Conservation (phyloP, 2,329 filamentous ascomycete species). For the Lachnellula willkommii region DNA sequence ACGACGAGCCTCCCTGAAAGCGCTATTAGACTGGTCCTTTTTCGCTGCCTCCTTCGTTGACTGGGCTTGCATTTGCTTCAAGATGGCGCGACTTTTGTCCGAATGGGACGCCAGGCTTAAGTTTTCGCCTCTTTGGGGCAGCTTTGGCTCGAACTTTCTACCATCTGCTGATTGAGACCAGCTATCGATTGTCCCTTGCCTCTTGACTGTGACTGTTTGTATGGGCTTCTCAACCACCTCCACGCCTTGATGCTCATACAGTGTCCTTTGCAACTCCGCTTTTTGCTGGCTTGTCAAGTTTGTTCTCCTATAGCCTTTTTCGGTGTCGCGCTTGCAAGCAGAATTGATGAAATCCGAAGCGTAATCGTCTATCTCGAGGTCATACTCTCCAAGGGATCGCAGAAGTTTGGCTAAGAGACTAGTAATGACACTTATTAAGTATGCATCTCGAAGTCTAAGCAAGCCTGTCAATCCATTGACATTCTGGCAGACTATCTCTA, state of each 20-base stretch:
- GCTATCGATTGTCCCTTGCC: constrained; percentile 55
- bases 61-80: constrained; percentile 20
- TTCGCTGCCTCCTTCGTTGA: constrained; percentile 1
- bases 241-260: constrained; percentile 54
- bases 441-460: constrained; percentile 83
- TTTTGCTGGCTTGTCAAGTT: constrained; percentile 79
- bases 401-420: constrained; percentile 80
- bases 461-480: constrained; percentile 73
- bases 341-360: constrained; percentile 59
- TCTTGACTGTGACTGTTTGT: constrained; percentile 43
- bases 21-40: constrained; percentile 31
- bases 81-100: constrained; percentile 31
- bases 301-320: constrained; percentile 59
- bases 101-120: constrained; percentile 10
- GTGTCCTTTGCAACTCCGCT: constrained; percentile 67
- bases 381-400: constrained; percentile 69
- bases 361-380: constrained; percentile 61
- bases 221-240: constrained; percentile 45
- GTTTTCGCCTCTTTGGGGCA: constrained; percentile 10
- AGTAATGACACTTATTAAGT: constrained; percentile 76
- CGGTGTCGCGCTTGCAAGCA: constrained; percentile 54
- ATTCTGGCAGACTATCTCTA: constrained; percentile 60
- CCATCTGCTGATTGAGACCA: constrained; percentile 52
- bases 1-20: constrained; percentile 69
- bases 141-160: constrained; percentile 27